Conservation (phyloP, 2,329 filamentous ascomycete genomes). For the Verticillium klebahnii region DNA sequence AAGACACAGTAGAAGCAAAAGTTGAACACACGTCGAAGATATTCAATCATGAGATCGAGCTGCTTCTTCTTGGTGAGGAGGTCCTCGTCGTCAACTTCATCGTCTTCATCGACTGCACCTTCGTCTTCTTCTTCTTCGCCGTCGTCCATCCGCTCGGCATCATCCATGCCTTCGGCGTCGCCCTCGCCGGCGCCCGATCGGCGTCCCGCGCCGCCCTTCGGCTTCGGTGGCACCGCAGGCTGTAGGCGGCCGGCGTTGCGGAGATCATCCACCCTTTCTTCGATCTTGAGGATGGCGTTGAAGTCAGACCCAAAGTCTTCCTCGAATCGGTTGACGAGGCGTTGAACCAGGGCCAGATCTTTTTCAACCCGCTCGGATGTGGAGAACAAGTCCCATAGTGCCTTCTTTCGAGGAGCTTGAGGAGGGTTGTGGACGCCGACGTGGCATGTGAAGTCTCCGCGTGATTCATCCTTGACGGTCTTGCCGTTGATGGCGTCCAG, state of each 20-base stretch:
- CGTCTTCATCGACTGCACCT: constrained; percentile 69
- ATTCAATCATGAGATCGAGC: constrained; percentile 91
- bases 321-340: constrained; percentile 81
- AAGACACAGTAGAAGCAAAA: constrained; percentile 99
- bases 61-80: constrained; percentile 92
- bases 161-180: constrained; percentile 49
- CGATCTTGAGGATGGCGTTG: constrained; percentile 74
- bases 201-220: constrained; percentile 58
- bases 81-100: constrained; percentile 86
- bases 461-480: constrained; percentile 88
- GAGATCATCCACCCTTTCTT: constrained; percentile 80
- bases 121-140: constrained; percentile 81
- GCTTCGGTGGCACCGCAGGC: constrained; percentile 48
- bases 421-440: constrained; percentile 94
- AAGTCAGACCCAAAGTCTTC: constrained; percentile 73
- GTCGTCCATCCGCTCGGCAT: constrained; percentile 65
- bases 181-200: constrained; percentile 50
- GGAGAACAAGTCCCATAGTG: constrained; percentile 94
- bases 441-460: constrained; percentile 95
- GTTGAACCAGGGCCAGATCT: constrained; percentile 77
- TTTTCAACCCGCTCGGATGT: constrained; percentile 89
- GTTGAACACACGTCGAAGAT: constrained; percentile 92
- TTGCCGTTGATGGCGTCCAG: constrained; percentile 96
- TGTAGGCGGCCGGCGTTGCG: constrained; percentile 73
- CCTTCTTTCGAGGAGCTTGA: constrained; percentile 82